phyloP scores from a whole-genome alignment of 2,329 filamentous ascomycete genomes.

The Taxawa tesnikishii region DNA sequence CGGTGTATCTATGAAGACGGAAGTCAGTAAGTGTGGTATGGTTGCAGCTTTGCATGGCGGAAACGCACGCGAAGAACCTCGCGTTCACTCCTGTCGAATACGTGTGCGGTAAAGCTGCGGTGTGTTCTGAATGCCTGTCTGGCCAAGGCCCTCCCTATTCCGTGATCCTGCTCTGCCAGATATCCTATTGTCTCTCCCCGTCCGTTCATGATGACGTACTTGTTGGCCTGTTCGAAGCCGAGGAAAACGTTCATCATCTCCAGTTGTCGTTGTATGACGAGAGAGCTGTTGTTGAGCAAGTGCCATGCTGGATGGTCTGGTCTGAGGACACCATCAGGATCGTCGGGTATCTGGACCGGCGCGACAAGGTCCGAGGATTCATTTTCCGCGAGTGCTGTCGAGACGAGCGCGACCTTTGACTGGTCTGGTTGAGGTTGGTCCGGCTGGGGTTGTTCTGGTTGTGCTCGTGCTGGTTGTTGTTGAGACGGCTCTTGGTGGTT shows the following conservation, averaged over 20 bases:
- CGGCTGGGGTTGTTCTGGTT: conserved; percentile 7
- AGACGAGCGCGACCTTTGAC: conserved; percentile 28
- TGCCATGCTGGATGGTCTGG: conserved; percentile 44
- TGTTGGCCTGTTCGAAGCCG: conserved; percentile 55
- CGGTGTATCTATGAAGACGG: conserved; percentile 39
- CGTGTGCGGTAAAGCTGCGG: conserved; percentile 51
- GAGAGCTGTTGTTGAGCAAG: conserved; percentile 47
- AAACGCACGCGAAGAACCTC: conserved; percentile 42
- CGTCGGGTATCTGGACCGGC: conserved; percentile 49
- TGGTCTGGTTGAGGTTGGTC: conserved; percentile 11
- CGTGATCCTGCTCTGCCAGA: conserved; percentile 51
- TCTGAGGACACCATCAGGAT: conserved; percentile 46
- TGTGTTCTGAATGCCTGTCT: conserved; percentile 51
- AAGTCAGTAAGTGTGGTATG: too few relatives aligned
- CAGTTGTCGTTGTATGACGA: conserved; percentile 50
- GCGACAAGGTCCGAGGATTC: conserved; percentile 39
- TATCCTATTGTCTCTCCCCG: conserved; percentile 52
- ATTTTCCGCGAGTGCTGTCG: conserved; percentile 31
- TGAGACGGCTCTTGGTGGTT: too few relatives aligned
- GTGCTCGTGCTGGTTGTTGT: conserved; percentile 2
- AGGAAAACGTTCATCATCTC: conserved; percentile 56
- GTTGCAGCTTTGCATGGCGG: too few relatives aligned
- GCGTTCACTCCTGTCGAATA: conserved; percentile 48
- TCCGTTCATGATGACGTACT: conserved; percentile 53
- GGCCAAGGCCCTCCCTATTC: conserved; percentile 42